Evolutionary conservation across 169 alveolate species (phyloP).

Genomic region (Plasmodium knowlesi): DNA sequence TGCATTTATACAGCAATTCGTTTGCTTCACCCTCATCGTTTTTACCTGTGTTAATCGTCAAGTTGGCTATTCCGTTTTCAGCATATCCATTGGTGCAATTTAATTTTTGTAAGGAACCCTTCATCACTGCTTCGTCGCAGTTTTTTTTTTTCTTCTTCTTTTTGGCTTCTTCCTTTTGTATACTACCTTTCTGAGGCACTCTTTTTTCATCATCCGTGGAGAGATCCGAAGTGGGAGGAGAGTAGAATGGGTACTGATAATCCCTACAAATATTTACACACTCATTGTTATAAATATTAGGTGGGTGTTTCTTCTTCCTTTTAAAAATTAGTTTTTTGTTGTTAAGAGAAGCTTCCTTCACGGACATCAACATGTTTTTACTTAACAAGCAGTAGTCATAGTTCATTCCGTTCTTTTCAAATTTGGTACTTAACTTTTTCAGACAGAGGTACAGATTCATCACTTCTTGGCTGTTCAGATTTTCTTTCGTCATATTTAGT

Average conservation of each 20-base stretch:
- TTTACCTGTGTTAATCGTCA: neutral
- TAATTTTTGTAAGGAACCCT: neutral
- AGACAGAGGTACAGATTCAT: slow-evolving; percentile 18
- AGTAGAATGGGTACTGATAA: slow-evolving; percentile 72
- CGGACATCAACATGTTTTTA: neutral
- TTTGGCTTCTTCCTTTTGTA: neutral
- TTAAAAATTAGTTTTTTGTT: slow-evolving; percentile 5
- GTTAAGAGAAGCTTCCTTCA: slow-evolving; percentile 2
- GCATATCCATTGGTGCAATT: neutral
- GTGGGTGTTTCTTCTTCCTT: slow-evolving; percentile 14
- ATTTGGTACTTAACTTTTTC: slow-evolving; percentile 10
- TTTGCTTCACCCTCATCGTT: neutral
- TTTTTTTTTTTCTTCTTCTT: slow-evolving; percentile 16
- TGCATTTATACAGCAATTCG: neutral
- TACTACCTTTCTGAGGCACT: neutral
- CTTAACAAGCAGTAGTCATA: slow-evolving; percentile 27
- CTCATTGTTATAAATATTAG: slow-evolving; percentile 16
- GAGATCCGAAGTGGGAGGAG: slow-evolving; percentile 59
- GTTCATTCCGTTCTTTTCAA: slow-evolving; percentile 3
- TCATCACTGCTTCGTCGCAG: neutral
- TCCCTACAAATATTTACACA: slow-evolving; percentile 55
- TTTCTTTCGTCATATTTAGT: slow-evolving; percentile 15
- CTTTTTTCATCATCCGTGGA: slow-evolving; percentile 28
- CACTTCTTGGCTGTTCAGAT: slow-evolving; percentile 30
- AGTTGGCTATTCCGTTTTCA: neutral